Conservation (phyloP, 1,284 basidiomycete species). For the Leucoagaricus sp. region DNA sequence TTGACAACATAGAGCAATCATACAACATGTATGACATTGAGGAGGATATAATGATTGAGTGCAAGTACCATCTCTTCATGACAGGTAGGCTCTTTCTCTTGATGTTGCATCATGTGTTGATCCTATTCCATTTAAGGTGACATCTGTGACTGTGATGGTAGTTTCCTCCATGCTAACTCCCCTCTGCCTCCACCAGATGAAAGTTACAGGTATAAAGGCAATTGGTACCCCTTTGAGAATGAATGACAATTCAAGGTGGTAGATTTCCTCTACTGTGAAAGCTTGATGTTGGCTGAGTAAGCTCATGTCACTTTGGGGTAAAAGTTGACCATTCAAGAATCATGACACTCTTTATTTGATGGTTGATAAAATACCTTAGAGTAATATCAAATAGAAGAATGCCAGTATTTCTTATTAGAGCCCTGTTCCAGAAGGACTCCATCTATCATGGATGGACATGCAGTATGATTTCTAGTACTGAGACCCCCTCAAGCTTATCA, state of each 20-base stretch:
- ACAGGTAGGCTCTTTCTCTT: too few species aligned
- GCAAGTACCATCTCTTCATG: too few species aligned
- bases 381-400: background rate
- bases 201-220: too few species aligned
- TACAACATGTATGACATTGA: too few species aligned
- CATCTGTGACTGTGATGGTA: too few species aligned
- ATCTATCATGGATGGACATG: constrained; percentile 31
- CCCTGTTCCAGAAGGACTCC: background rate
- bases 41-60: too few species aligned
- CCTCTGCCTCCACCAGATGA: too few species aligned
- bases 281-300: background rate
- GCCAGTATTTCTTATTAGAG: background rate
- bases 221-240: background rate
- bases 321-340: background rate
- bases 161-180: too few species aligned
- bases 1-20: too few species aligned
- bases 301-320: background rate
- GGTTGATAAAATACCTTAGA: background rate
- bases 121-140: too few species aligned
- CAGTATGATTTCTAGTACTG: constrained; percentile 34
- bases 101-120: too few species aligned
- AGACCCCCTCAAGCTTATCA: constrained; percentile 16
- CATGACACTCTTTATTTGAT: background rate
- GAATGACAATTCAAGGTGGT: background rate
- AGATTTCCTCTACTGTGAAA: background rate